These are phyloP conservation scores for Geotrichum bryndzae DNA, from an alignment of 1,139 yeast species.

Conservation along the genomic window DNA sequence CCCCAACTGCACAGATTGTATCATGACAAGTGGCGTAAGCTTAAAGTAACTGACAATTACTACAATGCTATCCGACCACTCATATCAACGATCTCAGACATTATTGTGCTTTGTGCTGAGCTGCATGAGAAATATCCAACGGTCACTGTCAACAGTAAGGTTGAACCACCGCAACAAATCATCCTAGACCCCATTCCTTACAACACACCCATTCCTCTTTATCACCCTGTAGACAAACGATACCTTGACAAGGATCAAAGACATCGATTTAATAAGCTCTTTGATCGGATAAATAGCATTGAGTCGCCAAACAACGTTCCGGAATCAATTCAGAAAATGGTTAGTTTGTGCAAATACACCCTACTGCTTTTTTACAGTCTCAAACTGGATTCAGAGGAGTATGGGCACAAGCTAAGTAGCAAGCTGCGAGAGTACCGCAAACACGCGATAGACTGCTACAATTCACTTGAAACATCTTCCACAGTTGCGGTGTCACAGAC, in stretches of 20 bases:
- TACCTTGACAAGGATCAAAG: background rate
- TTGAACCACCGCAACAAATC: background rate
- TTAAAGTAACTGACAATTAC: background rate
- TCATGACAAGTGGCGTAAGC: conserved; percentile 1
- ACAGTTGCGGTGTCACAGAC: conserved; percentile 20
- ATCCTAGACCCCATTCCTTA: background rate
- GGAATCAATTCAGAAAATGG: background rate
- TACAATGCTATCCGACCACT: conserved; percentile 2
- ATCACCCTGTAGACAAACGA: background rate
- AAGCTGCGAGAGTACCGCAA: conserved; percentile 14
- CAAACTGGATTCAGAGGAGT: conserved; percentile 21
- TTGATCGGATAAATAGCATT: background rate
- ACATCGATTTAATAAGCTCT: background rate
- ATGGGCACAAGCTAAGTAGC: conserved; percentile 14
- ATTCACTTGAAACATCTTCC: conserved; percentile 15
- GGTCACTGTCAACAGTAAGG: background rate
- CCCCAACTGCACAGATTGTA: conserved; percentile 9
- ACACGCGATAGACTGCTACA: conserved; percentile 17
- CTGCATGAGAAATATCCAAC: conserved; percentile 10
- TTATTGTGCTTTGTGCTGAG: conserved; percentile 1
- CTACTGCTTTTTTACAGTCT: conserved; percentile 19
- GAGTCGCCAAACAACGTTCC: background rate
- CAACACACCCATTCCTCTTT: background rate
- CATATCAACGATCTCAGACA: conserved; percentile 7
- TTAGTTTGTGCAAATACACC: conserved; percentile 16